These are phyloP conservation scores for Scheffersomyces parashehatae DNA, from an alignment of 1,139 yeast species.

Conservation along the genomic window DNA sequence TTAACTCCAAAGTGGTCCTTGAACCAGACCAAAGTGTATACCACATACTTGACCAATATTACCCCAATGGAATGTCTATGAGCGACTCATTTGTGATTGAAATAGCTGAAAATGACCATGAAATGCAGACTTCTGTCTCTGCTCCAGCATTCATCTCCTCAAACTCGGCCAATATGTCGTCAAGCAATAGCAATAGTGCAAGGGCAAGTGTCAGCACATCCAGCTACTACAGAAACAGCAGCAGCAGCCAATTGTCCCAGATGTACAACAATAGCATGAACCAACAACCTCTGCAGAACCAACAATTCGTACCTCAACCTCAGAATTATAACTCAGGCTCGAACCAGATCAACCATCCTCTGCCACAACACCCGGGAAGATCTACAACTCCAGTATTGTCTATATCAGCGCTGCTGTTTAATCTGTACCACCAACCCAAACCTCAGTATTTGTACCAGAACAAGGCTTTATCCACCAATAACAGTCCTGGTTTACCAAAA, in stretches of 20 bases:
- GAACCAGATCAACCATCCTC: conserved; percentile 14
- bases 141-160: background rate
- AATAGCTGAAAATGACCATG: conserved; percentile 22
- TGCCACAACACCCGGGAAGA: conserved; percentile 12
- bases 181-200: conserved; percentile 7
- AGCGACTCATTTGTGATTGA: conserved; percentile 66
- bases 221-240: conserved; percentile 3
- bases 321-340: no score
- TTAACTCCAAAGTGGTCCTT: conserved; percentile 24
- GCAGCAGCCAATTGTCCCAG: conserved; percentile 3
- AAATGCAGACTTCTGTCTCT: conserved; percentile 4
- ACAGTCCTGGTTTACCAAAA: conserved; percentile 12
- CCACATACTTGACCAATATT: conserved; percentile 58
- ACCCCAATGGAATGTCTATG: conserved; percentile 70
- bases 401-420: no score
- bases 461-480: conserved; percentile 6
- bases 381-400: conserved; percentile 5
- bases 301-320: conserved; percentile 7
- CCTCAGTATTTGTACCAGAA: conserved; percentile 22
- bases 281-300: conserved; percentile 7
- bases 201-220: conserved; percentile 2
- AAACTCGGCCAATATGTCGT: background rate
- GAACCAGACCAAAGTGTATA: conserved; percentile 70
- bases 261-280: background rate
- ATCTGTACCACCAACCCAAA: conserved; percentile 24